Evolutionary conservation across 352 stramenopile genomes (phyloP).

Genomic region (Peronospora farinosa): DNA sequence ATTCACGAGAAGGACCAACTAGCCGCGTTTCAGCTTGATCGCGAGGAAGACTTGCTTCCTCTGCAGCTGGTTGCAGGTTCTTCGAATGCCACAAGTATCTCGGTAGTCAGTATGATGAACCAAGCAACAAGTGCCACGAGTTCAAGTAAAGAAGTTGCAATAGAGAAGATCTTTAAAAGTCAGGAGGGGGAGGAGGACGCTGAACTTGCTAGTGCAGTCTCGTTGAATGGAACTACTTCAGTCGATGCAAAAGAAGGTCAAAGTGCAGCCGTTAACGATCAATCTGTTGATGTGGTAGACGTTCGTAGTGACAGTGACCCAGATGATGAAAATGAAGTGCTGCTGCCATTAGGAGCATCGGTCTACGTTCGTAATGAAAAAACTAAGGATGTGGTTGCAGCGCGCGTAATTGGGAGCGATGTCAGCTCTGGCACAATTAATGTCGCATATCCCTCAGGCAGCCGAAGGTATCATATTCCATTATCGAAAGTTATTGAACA

Average conservation of each 20-base stretch:
- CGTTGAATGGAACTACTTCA: background rate
- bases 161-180: background rate
- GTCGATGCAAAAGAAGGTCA: background rate
- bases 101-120: background rate
- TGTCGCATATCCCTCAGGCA: conserved; percentile 54
- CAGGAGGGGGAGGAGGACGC: background rate
- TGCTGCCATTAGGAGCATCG: conserved; percentile 41
- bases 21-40: conserved; percentile 63
- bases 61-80: conserved; percentile 1
- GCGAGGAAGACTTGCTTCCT: conserved; percentile 21
- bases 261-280: background rate
- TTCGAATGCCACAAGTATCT: background rate
- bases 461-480: conserved; percentile 56
- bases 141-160: background rate
- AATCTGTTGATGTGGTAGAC: background rate
- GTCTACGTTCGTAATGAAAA: conserved; percentile 66
- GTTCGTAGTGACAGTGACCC: conserved; percentile 10
- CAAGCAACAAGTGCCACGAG: conserved; percentile 1
- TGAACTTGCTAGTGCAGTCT: conserved; percentile 2
- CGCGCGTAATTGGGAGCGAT: conserved; percentile 65
- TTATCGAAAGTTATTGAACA: conserved; percentile 50
- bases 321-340: conserved; percentile 26
- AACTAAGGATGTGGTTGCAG: conserved; percentile 47
- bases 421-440: conserved; percentile 51
- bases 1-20: conserved; percentile 78